Conservation (phyloP, 345 rosid genomes). For the Rhodamnia rubescens region DNA sequence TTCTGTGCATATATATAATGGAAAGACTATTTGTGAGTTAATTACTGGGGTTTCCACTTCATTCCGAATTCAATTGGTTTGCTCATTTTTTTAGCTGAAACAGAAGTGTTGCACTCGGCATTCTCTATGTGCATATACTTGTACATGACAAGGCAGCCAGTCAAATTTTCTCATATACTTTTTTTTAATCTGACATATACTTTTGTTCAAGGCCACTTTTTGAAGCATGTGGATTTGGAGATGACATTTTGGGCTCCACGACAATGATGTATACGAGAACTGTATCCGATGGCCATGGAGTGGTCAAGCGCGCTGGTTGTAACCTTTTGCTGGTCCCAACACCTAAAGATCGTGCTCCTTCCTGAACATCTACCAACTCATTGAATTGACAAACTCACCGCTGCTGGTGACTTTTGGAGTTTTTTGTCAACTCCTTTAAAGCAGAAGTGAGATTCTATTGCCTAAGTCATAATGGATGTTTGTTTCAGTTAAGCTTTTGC, state of each 20-base stretch:
- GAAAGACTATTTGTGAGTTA: not conserved
- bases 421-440: not conserved
- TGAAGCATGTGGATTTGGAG: conserved; percentile 76
- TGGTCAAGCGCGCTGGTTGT: conserved; percentile 15
- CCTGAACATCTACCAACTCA: not conserved
- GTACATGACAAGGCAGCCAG: not conserved
- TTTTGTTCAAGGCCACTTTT: conserved; percentile 55
- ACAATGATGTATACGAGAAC: conserved; percentile 73
- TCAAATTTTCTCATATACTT: not conserved
- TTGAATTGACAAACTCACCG: not conserved
- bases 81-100: not conserved
- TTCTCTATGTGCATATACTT: not conserved
- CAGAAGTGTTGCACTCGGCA: not conserved
- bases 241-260: conserved; percentile 69
- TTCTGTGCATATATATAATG: not conserved
- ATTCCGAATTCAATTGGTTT: not conserved
- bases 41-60: not conserved
- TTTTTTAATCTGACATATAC: not conserved
- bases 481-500: not conserved
- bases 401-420: not conserved
- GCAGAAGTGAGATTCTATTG: not conserved
- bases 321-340: conserved; percentile 31
- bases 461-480: not conserved
- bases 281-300: conserved; percentile 9
- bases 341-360: not conserved